Conservation (phyloP, 805 yeast species). For the Sugiyamaella chiloensis region DNA sequence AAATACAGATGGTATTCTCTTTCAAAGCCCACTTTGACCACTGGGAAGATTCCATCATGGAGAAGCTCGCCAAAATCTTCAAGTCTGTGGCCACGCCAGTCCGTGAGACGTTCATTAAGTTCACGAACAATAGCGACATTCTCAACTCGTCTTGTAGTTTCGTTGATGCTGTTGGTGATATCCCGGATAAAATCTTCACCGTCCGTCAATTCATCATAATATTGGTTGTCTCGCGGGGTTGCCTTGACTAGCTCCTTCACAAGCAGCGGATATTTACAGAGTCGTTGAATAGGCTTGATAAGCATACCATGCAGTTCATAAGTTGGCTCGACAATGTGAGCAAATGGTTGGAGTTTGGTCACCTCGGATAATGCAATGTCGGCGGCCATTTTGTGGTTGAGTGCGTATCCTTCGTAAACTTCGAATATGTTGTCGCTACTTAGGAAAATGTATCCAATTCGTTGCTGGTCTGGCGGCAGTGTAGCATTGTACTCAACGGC, state of each 20-base stretch:
- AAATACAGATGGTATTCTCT: constrained; percentile 86
- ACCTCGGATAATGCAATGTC: constrained; percentile 69
- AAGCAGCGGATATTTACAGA: constrained; percentile 91
- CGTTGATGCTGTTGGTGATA: constrained; percentile 85
- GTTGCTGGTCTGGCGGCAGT: constrained; percentile 69
- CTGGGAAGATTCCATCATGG: constrained; percentile 61
- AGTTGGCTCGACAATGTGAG: constrained; percentile 70
- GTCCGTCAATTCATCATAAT: constrained; percentile 61
- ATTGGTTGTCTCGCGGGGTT: constrained; percentile 51
- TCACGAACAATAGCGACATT: constrained; percentile 69
- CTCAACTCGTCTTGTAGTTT: constrained; percentile 88
- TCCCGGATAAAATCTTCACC: constrained; percentile 76
- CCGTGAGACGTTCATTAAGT: constrained; percentile 68
- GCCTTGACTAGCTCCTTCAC: constrained; percentile 65
- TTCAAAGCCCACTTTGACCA: constrained; percentile 53
- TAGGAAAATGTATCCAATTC: constrained; percentile 84
- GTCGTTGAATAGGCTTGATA: constrained; percentile 91
- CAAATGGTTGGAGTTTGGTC: constrained; percentile 49
- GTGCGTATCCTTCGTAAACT: constrained; percentile 91
- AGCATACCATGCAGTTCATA: constrained; percentile 86
- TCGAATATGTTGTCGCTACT: constrained; percentile 84
- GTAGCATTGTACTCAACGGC: constrained; percentile 86
- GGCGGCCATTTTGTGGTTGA: constrained; percentile 83
- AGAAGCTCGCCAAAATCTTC: constrained; percentile 81
- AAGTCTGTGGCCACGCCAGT: constrained; percentile 89